Base-by-base conservation (phyloP, 768 basidiomycete species). In the Lentinula sp. region DNA sequence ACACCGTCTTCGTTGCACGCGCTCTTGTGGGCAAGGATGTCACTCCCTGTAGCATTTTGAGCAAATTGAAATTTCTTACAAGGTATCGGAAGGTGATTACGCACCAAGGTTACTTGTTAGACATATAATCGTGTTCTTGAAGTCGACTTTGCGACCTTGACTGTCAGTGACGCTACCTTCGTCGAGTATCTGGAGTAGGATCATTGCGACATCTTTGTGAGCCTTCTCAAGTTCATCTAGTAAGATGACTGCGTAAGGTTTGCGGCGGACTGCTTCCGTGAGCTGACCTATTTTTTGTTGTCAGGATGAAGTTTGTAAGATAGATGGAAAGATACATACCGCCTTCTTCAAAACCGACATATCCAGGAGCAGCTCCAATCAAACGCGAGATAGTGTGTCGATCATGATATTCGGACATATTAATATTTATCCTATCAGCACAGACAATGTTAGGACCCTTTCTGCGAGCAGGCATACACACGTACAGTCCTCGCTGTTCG, bases 401-500 rank as follows among this genome's bases (percentile, higher is more conserved):
- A 65, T 95, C 95, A 55, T 93, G 91, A 67, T 90, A 97, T 82
- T 97, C 92, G n/a, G 91, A 90, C 93, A 96, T 95, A 66, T 97
- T 95, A 69, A 96, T 93, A 62, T 88, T 91, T 64, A 95, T 93
- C 58, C 89, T 91, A 18, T 13, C 9, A 28, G 28, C 28, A 28
- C 7, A 62, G 28, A 52, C 51, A 16, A 51, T 28, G 7, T 54
- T 11, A 54, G 40, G 13, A 60, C 61, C n/a, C 31, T 9, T 31
- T 56, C 13, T 18, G 9, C 43, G 10, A 54, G 43, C 15, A 59
- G 61, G 18, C 28, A 50, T 10, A 34, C 45, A 61, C 5, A 79
- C 85, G 73, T 67, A 92, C 91, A 96, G 68, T 10, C 91, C 94
- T 46, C 89, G 78, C 61, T 89, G 86, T 68, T 95, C 93, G 63